Base-by-base conservation (phyloP, 441 rosid genomes). In the Aquilaria agallochum region DNA sequence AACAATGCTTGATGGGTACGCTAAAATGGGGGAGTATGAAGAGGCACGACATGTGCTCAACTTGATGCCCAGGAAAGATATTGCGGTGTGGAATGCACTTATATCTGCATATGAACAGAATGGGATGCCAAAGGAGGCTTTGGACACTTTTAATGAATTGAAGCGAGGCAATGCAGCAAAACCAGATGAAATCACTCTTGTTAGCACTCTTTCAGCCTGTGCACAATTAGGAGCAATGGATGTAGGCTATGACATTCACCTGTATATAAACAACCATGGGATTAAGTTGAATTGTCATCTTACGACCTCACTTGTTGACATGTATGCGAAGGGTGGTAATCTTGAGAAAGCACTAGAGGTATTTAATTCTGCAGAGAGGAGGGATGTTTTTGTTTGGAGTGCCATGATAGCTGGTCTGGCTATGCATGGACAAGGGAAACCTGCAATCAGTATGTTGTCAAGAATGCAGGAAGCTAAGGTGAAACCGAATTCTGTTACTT, bases 321-420 rank as follows among this genome's bases (percentile, higher is more conserved):
- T 88, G 95, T 88, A 85, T 74, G 76, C 95, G 8, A 83, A 88
- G 74, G 76, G 95, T 36, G 95, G 95, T 31, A 80, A 83, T 68
- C 72, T 83, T 34, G 82, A 77, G 56, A 82, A 83, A 68, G 92
- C 92, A 0, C 81, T 85, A 59, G 85, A 80, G 62, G 79, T 88
- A 57, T 88, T 88, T 62, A 10, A 68, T 53, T 76, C 73, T 0
- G 83, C 67, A n/a, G 73, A 79, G 36, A 73, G 67, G 68, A 76
- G 83, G 70, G 92, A 88, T 53, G 87, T 88, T 62, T 85, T 78
- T 73, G 85, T 82, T 60, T 85, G 87, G 86, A 86, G 90, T 68
- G 72, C 90, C 60, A 85, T 85, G 90, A 83, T 85, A 74, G 88
- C 83, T 67, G 92, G 92, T 14, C 68, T 85, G 53, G 87, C 90